Percentiles rank a stretch among this genome's conserved stretches.
Evolutionary conservation across 495 filamentous ascomycete species (phyloP).

Genomic region (Aspergillus heteromorphus): DNA sequence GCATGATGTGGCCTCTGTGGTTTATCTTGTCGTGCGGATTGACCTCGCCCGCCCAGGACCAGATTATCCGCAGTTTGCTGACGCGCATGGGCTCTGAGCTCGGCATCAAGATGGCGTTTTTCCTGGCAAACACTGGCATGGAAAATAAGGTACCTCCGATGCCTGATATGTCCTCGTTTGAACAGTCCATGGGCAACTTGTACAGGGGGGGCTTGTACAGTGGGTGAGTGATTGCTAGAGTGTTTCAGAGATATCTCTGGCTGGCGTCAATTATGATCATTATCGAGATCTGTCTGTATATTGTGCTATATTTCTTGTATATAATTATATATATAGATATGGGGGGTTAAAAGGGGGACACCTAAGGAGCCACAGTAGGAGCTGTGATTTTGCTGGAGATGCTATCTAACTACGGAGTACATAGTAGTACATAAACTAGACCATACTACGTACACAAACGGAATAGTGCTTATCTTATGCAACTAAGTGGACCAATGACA

Average conservation of each 20-base stretch:
- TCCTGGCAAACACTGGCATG: slow-evolving; percentile 26
- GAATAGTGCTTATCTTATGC: not conserved
- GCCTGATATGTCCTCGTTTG: not conserved
- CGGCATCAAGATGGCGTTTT: slow-evolving; percentile 36
- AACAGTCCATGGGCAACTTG: not conserved
- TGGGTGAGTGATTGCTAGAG: too few relatives aligned
- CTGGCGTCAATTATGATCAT: too few relatives aligned
- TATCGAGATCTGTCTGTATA: too few relatives aligned
- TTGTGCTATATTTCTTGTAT: not conserved
- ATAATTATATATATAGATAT: slow-evolving; percentile 2
- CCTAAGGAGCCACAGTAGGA: too few relatives aligned
- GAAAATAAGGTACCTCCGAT: not conserved
- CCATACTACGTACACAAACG: not conserved
- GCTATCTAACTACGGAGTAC: too few relatives aligned
- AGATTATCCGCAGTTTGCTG: slow-evolving; percentile 27
- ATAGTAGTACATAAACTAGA: not conserved
- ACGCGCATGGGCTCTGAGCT: slow-evolving; percentile 26
- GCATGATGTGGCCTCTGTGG: slow-evolving; percentile 42
- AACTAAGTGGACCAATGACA: not conserved
- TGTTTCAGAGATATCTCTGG: too few relatives aligned
- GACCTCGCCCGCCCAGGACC: slow-evolving; percentile 27
- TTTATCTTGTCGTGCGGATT: slow-evolving; percentile 33
- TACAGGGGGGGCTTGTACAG: not conserved
- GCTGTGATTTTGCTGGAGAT: too few relatives aligned
- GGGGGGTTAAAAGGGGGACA: too few relatives aligned